A percentile compares a stretch with the other conserved stretches of the same genome.
phyloP scores from a whole-genome alignment of 1,284 basidiomycete species.

The Omphalotus olearius region DNA sequence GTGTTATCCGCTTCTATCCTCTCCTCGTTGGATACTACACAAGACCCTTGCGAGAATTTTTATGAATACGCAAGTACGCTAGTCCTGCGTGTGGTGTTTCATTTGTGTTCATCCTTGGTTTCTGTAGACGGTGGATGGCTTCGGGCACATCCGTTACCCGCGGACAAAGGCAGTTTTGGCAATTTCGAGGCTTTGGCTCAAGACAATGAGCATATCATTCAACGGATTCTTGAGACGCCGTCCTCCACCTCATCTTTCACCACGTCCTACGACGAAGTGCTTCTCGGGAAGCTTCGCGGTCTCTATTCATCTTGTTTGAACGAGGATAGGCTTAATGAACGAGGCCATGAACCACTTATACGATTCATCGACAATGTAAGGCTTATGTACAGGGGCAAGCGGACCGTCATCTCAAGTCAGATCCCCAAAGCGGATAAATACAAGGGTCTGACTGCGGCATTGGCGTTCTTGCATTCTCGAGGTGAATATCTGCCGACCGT shows the following conservation, averaged over 20 bases:
- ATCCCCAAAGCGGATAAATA: slow-evolving; percentile 21
- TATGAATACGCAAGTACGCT: slow-evolving; percentile 84
- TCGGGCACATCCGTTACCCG: slow-evolving; percentile 74
- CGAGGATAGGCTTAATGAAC: slow-evolving; percentile 57
- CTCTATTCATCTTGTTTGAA: slow-evolving; percentile 86
- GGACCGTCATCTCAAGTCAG: slow-evolving; percentile 15
- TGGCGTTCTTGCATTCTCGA: slow-evolving; percentile 85
- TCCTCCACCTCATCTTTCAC: slow-evolving; percentile 22
- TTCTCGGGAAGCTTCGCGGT: slow-evolving; percentile 76
- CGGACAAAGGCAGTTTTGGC: slow-evolving; percentile 72
- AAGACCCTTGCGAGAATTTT: slow-evolving; percentile 95
- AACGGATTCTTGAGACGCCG: slow-evolving; percentile 49
- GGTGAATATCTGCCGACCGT: slow-evolving; percentile 45
- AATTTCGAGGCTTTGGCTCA: slow-evolving; percentile 58
- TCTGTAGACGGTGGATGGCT: slow-evolving; percentile 78
- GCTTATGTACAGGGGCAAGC: slow-evolving; percentile 46
- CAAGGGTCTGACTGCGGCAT: slow-evolving; percentile 67
- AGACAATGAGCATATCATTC: slow-evolving; percentile 63
- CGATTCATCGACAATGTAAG: slow-evolving; percentile 55
- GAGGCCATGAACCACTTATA: slow-evolving; percentile 60
- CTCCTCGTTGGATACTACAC: slow-evolving; percentile 72
- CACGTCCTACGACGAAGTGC: slow-evolving; percentile 54
- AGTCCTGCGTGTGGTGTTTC: slow-evolving; percentile 1
- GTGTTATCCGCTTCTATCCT: slow-evolving; percentile 81
- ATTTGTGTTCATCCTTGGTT: slow-evolving; percentile 7